These are phyloP conservation scores for Lactarius deliciosus DNA, from an alignment of 768 basidiomycete species.

Conservation along the genomic window DNA sequence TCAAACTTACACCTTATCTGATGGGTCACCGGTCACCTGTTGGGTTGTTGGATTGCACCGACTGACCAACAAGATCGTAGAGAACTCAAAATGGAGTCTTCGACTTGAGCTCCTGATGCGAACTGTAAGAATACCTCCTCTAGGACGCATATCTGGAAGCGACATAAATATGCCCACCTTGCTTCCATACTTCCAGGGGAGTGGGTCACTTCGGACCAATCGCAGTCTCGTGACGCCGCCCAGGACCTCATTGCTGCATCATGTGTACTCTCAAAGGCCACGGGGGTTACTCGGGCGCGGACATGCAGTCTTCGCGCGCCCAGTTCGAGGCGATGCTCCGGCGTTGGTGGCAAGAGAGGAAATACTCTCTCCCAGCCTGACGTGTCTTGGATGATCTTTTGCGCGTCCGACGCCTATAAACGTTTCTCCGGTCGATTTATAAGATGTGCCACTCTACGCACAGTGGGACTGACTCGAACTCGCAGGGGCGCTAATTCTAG, in stretches of 20 bases:
- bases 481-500: neutral
- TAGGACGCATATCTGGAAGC: neutral
- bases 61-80: neutral
- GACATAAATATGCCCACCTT: neutral
- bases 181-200: neutral
- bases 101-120: neutral
- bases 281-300: neutral
- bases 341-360: neutral
- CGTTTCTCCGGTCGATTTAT: neutral
- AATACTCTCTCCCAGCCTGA: neutral
- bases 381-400: neutral
- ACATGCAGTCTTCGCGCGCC: neutral
- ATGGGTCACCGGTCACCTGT: conserved; percentile 2
- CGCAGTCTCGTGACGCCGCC: neutral
- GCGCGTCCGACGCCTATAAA: neutral
- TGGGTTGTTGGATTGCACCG: neutral
- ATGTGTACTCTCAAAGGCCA: neutral
- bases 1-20: conserved; percentile 2
- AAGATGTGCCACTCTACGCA: neutral
- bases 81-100: neutral
- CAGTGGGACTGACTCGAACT: no score
- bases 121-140: neutral
- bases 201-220: neutral
- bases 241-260: neutral
- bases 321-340: neutral